phyloP scores from a whole-genome alignment of 305 asterid genomes.

The Fraxinus sp. region DNA sequence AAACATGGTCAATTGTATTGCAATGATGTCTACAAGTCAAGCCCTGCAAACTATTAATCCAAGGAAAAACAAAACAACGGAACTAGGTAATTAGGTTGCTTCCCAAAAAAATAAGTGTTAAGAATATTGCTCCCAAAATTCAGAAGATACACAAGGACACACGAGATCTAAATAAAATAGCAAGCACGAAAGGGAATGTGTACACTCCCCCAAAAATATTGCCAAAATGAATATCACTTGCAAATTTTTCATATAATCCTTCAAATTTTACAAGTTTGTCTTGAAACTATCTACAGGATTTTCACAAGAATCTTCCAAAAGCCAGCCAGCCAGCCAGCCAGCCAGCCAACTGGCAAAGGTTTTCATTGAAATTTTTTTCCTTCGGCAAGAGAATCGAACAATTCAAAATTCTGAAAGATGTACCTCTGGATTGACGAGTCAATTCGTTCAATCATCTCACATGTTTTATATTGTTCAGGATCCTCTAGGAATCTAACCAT shows the following conservation, averaged over 20 bases:
- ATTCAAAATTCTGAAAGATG: constrained; percentile 17
- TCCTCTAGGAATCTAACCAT: constrained; percentile 99
- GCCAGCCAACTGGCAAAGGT: constrained; percentile 1
- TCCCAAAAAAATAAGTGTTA: not conserved
- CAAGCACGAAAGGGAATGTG: not conserved
- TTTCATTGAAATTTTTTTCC: not conserved
- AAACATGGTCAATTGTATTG: not conserved
- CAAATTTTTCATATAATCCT: not conserved
- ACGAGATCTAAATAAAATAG: not conserved
- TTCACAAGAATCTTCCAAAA: not conserved
- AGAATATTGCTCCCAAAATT: not conserved
- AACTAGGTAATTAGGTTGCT: not conserved
- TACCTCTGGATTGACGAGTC: constrained; percentile 93
- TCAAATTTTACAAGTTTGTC: not conserved
- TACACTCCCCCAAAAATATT: not conserved
- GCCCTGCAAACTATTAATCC: not conserved
- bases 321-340: no score
- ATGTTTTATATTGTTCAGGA: constrained; percentile 90
- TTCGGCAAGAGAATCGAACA: not conserved
- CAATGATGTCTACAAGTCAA: not conserved
- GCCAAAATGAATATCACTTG: not conserved
- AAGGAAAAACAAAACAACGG: not conserved
- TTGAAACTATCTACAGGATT: not conserved
- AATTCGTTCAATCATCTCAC: constrained; percentile 85
- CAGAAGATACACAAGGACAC: not conserved